A percentile compares a stretch with the other conserved stretches of the same genome.
Evolutionary conservation across 2,329 filamentous ascomycete species (phyloP).

Genomic region (Cladorrhinum sp.): DNA sequence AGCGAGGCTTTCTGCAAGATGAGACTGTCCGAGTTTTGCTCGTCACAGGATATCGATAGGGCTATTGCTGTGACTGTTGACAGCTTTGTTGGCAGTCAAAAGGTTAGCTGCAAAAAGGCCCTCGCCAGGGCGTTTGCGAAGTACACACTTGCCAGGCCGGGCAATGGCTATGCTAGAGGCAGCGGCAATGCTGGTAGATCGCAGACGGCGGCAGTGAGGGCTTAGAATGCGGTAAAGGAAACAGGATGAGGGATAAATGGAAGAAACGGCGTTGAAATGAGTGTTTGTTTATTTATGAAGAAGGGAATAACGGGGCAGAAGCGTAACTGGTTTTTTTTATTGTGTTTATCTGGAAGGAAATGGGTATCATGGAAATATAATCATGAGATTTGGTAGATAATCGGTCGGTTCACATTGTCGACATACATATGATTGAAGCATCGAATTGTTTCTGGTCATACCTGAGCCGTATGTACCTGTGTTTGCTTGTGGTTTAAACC

Average conservation of each 20-base stretch:
- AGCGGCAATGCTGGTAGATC: not conserved
- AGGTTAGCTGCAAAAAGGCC: slow-evolving; percentile 96
- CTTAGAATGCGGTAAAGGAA: not conserved
- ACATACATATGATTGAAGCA: too few relatives aligned
- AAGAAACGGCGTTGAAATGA: not conserved
- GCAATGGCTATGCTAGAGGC: slow-evolving; percentile 20
- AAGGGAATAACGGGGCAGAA: not conserved
- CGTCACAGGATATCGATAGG: slow-evolving; percentile 85
- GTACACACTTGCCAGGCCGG: slow-evolving; percentile 65
- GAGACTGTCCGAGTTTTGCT: slow-evolving; percentile 95
- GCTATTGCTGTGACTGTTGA: slow-evolving; percentile 96
- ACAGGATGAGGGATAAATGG: not conserved
- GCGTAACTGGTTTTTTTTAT: not conserved
- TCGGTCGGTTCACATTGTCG: too few relatives aligned
- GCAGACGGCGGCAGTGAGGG: not conserved
- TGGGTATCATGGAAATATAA: not conserved
- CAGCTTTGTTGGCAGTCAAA: slow-evolving; percentile 93
- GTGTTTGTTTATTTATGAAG: not conserved
- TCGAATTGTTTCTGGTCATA: too few relatives aligned
- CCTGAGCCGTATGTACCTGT: too few relatives aligned
- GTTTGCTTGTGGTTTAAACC: too few relatives aligned
- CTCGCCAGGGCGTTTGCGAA: slow-evolving; percentile 93
- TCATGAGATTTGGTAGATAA: not conserved
- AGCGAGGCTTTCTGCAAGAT: slow-evolving; percentile 94
- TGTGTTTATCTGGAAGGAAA: not conserved